phyloP scores from a whole-genome alignment of 2,329 filamentous ascomycete genomes.

The Gaeumannomyces sp. region DNA sequence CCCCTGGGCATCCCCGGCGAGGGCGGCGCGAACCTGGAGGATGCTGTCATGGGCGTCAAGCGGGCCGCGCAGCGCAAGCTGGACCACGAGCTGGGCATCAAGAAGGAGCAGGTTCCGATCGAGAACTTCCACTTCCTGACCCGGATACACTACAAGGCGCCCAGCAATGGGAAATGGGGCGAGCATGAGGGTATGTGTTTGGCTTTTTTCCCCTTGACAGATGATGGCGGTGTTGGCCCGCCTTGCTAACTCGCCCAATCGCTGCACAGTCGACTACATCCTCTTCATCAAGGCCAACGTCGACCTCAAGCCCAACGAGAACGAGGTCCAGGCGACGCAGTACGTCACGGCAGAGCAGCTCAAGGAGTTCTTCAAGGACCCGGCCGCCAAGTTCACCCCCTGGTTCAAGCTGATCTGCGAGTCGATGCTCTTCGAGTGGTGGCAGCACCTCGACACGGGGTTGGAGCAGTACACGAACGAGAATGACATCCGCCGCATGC shows the following conservation, averaged over 20 bases:
- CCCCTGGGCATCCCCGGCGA: conserved; percentile 87
- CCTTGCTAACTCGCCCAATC: not conserved
- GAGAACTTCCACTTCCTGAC: conserved; percentile 93
- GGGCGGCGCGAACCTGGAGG: conserved; percentile 75
- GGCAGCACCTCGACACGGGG: conserved; percentile 74
- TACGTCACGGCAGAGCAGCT: conserved; percentile 81
- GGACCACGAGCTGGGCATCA: conserved; percentile 91
- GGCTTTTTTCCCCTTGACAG: not conserved
- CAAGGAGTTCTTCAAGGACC: conserved; percentile 78
- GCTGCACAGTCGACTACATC: conserved; percentile 80
- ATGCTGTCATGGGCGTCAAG: conserved; percentile 80
- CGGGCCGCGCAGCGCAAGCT: conserved; percentile 89
- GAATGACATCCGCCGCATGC: conserved; percentile 81
- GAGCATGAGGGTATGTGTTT: conserved; percentile 86
- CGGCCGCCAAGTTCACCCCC: conserved; percentile 79
- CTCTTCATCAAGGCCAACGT: conserved; percentile 96
- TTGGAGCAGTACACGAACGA: conserved; percentile 84
- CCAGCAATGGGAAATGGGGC: conserved; percentile 96
- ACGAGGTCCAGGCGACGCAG: conserved; percentile 79
- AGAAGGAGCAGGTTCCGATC: conserved; percentile 78
- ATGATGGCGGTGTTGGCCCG: too few species aligned
- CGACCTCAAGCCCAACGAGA: conserved; percentile 72
- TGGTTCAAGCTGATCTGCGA: conserved; percentile 99
- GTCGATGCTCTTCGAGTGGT: conserved; percentile 97
- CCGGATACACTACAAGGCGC: conserved; percentile 95